Base-by-base conservation (phyloP, 116 monocot genomes). In the Trichopus zeylanicus region DNA sequence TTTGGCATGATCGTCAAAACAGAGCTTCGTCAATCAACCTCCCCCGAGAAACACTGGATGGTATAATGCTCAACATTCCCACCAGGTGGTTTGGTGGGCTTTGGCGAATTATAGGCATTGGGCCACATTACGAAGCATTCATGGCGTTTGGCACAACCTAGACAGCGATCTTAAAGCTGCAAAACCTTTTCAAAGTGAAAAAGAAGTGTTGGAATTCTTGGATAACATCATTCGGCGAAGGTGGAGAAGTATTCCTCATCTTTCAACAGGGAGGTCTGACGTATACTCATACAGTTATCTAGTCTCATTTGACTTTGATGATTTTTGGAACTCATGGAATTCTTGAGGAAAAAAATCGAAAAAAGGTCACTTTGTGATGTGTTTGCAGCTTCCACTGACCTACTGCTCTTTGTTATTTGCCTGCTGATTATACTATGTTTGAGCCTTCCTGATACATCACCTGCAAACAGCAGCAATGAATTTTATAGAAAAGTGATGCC, bases 61-160 rank as follows among this genome's bases (percentile, higher is more conserved):
- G 97, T 38, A 48, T 97, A 26, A 68, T 97, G 70, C 70, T 91
- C 57, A 97, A 97, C 56, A 73, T 71, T 16, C 79, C 79, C 3
- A 67, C 79, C 15, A 71, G 59, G 46, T 76, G 56, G 64, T 59
- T 84, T 8, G 73, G 64, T 33, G 97, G 97, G 6, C 70, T 97
- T 20, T 97, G 91, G 91, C 70, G 39, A 39, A 55, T 79, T n/a
- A n/a, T 25, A 73, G 97, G 67, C 97, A 97, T 66, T 97, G 97
- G 97, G 52, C 78, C 20, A 56, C 97, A 33, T 34, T 97, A 29
- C 76, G 81, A 30, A 68, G 39, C 13, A 72, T 97, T 38, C 29
- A 57, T 66, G 80, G 80, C 28, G 15, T 70, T 11, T 97, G 97
- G 97, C 91, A 91, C 61, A 84, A 97, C 57, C 61, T 97, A 53